Conservation (phyloP, 768 basidiomycete species). For the Suillus subluteus region DNA sequence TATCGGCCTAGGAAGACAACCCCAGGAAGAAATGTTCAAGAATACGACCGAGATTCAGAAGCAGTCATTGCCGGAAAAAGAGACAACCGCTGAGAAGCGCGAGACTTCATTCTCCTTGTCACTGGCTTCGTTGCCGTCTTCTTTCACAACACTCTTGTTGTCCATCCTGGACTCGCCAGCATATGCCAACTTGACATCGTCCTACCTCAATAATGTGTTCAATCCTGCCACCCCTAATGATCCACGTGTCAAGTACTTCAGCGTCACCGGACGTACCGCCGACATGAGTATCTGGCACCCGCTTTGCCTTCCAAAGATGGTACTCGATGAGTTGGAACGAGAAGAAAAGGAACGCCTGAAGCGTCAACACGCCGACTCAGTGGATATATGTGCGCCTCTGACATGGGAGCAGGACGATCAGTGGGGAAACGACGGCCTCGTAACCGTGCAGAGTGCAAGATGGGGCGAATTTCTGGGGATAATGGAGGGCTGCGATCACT, state of each 20-base stretch:
- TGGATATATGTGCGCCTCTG: slow-evolving; percentile 30
- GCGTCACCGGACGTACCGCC: slow-evolving; percentile 79
- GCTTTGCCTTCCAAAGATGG: slow-evolving; percentile 94
- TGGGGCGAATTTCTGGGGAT: slow-evolving; percentile 97
- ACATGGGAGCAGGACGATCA: slow-evolving; percentile 53
- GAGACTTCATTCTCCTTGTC: slow-evolving; percentile 48
- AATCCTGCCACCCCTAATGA: slow-evolving; percentile 83
- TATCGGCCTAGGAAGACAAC: slow-evolving; percentile 83
- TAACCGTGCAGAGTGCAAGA: slow-evolving; percentile 87
- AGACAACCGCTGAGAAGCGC: slow-evolving; percentile 23
- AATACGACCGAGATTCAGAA: slow-evolving; percentile 2
- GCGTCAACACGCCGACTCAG: slow-evolving; percentile 36
- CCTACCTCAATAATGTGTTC: slow-evolving; percentile 78
- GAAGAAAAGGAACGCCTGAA: slow-evolving; percentile 51
- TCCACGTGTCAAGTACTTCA: slow-evolving; percentile 87
- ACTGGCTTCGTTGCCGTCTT: slow-evolving; percentile 71
- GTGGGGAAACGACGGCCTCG: slow-evolving; percentile 92
- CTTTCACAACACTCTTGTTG: slow-evolving; percentile 86
- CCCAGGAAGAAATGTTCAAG: slow-evolving; percentile 25
- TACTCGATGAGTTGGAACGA: slow-evolving; percentile 84
- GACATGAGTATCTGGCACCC: slow-evolving; percentile 85
- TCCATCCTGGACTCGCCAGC: slow-evolving; percentile 94
- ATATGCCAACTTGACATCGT: slow-evolving; percentile 89
- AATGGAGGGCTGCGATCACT: slow-evolving; percentile 91
- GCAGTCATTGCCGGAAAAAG: background rate